Percentiles rank a stretch among this genome's conserved stretches.
These are phyloP conservation scores for Suillus hirtellus DNA, from an alignment of 768 basidiomycete genomes.

Conservation along the genomic window DNA sequence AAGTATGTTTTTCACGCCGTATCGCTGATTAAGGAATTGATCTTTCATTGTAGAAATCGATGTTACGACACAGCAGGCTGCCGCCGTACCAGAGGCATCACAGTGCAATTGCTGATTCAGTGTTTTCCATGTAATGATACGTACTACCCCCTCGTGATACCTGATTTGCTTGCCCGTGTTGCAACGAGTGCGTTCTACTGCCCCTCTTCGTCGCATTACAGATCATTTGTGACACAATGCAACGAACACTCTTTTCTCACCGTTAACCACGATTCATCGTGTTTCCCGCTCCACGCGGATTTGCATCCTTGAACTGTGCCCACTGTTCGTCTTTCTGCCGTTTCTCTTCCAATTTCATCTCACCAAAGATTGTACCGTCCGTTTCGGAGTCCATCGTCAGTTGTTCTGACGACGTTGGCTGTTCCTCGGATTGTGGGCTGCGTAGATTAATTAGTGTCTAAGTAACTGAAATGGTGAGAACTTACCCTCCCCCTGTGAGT, in stretches of 20 bases:
- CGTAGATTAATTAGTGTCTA: slow-evolving; percentile 8
- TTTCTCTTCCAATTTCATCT: slow-evolving; percentile 72
- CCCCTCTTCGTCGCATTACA: slow-evolving; percentile 7
- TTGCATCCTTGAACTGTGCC: slow-evolving; percentile 83
- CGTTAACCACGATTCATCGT: slow-evolving; percentile 84
- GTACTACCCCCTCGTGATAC: slow-evolving; percentile 18
- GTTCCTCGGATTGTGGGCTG: slow-evolving; percentile 66
- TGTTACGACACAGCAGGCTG: slow-evolving; percentile 70
- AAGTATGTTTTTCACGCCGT: slow-evolving; percentile 34
- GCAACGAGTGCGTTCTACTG: slow-evolving; percentile 22
- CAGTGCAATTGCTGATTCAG: slow-evolving; percentile 72
- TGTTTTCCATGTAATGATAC: slow-evolving; percentile 8
- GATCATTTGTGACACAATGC: slow-evolving; percentile 4
- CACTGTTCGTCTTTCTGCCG: slow-evolving; percentile 87
- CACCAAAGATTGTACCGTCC: slow-evolving; percentile 74
- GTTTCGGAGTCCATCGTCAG: slow-evolving; percentile 77
- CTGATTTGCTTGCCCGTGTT: slow-evolving; percentile 22
- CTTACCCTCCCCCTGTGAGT: slow-evolving; percentile 85
- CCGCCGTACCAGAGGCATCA: slow-evolving; percentile 83
- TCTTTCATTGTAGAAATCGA: slow-evolving; percentile 71
- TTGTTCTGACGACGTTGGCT: slow-evolving; percentile 75
- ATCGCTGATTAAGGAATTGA: slow-evolving; percentile 11
- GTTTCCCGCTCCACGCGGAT: slow-evolving; percentile 93
- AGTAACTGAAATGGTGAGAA: slow-evolving; percentile 13
- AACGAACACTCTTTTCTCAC: slow-evolving; percentile 9